phyloP scores from a whole-genome alignment of 164 flowering plant species.

The Houttuynia cordata region DNA sequence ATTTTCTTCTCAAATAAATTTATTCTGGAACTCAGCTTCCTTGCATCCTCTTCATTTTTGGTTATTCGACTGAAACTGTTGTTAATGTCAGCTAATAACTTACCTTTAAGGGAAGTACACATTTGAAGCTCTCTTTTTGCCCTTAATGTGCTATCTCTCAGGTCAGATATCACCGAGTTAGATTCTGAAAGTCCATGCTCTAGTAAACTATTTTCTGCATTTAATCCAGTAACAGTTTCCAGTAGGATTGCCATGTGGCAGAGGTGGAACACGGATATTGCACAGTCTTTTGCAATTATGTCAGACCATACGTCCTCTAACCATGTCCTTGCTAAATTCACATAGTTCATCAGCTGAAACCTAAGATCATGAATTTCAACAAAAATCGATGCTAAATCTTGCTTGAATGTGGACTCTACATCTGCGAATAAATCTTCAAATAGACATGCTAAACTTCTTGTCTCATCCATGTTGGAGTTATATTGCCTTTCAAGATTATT shows the following conservation, averaged over 20 bases:
- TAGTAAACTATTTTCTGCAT: constrained; percentile 84
- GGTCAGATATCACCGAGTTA: constrained; percentile 38
- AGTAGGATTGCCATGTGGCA: constrained; percentile 82
- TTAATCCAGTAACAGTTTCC: constrained; percentile 67
- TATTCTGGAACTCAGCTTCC: constrained; percentile 39
- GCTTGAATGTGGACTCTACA: constrained; percentile 21
- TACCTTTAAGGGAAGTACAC: constrained; percentile 59
- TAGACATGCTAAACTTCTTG: constrained; percentile 25
- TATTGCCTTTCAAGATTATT: constrained; percentile 36
- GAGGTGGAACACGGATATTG: constrained; percentile 68
- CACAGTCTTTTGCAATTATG: constrained; percentile 71
- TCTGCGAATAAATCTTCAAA: constrained; percentile 34
- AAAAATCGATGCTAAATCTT: constrained; percentile 28
- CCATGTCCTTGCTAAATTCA: constrained; percentile 34
- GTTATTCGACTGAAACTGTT: constrained; percentile 54
- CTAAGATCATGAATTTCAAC: constrained; percentile 38
- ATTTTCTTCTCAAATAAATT: constrained; percentile 54
- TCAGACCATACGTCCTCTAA: constrained; percentile 90
- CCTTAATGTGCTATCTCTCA: constrained; percentile 56
- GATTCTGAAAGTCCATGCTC: constrained; percentile 68
- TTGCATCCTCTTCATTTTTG: constrained; percentile 62
- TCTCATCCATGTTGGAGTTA: constrained; percentile 23
- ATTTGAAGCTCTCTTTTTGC: constrained; percentile 62
- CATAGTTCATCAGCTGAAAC: constrained; percentile 30
- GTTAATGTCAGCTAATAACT: constrained; percentile 67